A percentile compares a stretch with the other conserved stretches of the same genome.
Conservation (phyloP, 768 basidiomycete species). For the Trametes maxima region DNA sequence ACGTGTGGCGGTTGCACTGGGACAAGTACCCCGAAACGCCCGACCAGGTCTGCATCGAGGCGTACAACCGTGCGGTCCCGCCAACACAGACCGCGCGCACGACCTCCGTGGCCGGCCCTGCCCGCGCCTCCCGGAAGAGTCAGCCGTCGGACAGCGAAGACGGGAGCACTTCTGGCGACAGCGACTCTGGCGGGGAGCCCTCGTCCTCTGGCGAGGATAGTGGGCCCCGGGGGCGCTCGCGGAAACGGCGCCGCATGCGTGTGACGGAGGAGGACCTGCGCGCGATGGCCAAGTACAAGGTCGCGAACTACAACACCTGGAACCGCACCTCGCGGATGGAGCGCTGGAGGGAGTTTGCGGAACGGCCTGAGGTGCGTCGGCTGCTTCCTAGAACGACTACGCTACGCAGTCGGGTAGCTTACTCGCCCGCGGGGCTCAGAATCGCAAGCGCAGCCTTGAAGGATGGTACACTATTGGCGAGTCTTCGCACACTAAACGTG, state of each 20-base stretch:
- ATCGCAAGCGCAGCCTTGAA: no score
- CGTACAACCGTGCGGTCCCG: not conserved
- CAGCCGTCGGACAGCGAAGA: not conserved
- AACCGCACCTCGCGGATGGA: no score
- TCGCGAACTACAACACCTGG: not conserved
- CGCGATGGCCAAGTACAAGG: constrained; percentile 5
- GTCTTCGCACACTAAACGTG: no score
- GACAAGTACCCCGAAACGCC: constrained; percentile 5
- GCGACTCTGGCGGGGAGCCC: not conserved
- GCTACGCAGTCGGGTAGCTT: no score
- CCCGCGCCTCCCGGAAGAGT: not conserved
- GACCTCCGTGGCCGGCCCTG: not conserved
- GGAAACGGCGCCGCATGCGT: not conserved
- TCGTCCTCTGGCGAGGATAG: not conserved
- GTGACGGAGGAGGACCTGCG: constrained; percentile 7
- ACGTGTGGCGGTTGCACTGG: constrained; percentile 12
- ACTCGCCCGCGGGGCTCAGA: no score
- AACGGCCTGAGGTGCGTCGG: not conserved
- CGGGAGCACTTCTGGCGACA: not conserved
- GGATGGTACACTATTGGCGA: no score
- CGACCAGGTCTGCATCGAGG: constrained; percentile 6
- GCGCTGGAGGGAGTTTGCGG: not conserved
- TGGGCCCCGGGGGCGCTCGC: not conserved
- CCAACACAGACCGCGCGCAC: not conserved
- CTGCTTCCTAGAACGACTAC: no score